A percentile compares a stretch with the other conserved stretches of the same genome.
phyloP scores from a whole-genome alignment of 2,329 filamentous ascomycete species.

The Neopestalotiopsis sp. region DNA sequence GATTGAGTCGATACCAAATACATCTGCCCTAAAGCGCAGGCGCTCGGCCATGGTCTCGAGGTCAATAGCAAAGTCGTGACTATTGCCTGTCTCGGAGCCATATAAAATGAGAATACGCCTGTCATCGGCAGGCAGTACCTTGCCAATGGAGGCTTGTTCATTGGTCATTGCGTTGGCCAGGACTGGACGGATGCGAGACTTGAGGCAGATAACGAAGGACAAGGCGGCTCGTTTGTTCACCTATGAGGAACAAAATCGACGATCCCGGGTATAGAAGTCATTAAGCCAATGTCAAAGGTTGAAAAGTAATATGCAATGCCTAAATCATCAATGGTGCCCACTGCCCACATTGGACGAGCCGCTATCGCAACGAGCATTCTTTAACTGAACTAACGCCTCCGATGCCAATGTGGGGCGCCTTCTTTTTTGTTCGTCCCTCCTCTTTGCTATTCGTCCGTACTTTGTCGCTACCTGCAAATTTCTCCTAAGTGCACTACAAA shows the following conservation, averaged over 20 bases:
- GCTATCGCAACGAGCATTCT: constrained; percentile 10
- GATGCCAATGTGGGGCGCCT: constrained; percentile 16
- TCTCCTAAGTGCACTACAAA: too few species aligned
- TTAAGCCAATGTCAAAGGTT: neutral
- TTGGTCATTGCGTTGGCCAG: constrained; percentile 1
- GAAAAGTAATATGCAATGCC: neutral
- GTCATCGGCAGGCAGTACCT: constrained; percentile 31
- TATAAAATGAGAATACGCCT: constrained; percentile 76
- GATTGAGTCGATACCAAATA: constrained; percentile 79
- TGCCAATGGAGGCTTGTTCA: neutral
- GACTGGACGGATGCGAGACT: neutral
- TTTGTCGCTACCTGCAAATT: too few species aligned
- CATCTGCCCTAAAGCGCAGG: constrained; percentile 76
- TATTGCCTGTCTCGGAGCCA: constrained; percentile 93
- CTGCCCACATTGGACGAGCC: constrained; percentile 4
- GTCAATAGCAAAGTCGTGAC: constrained; percentile 89
- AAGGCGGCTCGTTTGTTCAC: neutral
- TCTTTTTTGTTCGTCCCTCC: neutral
- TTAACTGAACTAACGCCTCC: constrained; percentile 9
- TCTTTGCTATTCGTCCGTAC: too few species aligned
- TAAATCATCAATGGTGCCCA: neutral
- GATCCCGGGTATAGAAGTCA: neutral
- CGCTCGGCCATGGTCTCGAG: constrained; percentile 77
- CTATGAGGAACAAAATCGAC: too few species aligned
- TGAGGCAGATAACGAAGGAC: neutral